These are phyloP conservation scores for Heracleum sosnowskyi DNA, from an alignment of 129 eudicot species.

Conservation along the genomic window DNA sequence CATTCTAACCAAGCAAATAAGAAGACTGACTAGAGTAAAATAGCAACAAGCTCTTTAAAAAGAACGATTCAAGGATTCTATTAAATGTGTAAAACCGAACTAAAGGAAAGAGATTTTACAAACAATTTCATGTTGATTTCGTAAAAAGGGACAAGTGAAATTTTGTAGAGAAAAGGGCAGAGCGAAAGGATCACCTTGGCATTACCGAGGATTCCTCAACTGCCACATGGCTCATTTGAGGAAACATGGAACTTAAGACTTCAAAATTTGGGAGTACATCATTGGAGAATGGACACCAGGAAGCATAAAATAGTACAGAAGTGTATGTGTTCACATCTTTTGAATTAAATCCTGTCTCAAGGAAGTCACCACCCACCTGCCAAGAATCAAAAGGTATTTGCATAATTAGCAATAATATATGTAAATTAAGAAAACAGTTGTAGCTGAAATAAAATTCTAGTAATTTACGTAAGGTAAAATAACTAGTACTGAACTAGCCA, in stretches of 20 bases:
- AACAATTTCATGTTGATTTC: background rate
- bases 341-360: slow-evolving; percentile 33
- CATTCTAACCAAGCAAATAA: background rate
- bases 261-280: slow-evolving; percentile 18
- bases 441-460: background rate
- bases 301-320: slow-evolving; percentile 47
- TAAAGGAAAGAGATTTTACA: background rate
- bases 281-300: slow-evolving; percentile 52
- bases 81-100: background rate
- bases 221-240: slow-evolving; percentile 42
- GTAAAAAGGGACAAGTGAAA: background rate
- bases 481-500: background rate
- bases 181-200: slow-evolving; percentile 41
- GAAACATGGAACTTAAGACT: slow-evolving; percentile 47
- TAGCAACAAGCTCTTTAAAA: background rate
- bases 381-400: background rate
- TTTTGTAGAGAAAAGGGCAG: background rate
- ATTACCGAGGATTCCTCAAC: slow-evolving; percentile 36
- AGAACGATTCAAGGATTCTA: background rate
- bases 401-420: background rate
- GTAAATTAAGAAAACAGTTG: background rate
- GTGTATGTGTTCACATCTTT: slow-evolving; percentile 18
- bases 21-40: background rate
- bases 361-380: slow-evolving; percentile 43
- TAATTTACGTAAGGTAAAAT: background rate